Base-by-base conservation (phyloP, 129 eudicot species). In the Pulicaria dysenterica region DNA sequence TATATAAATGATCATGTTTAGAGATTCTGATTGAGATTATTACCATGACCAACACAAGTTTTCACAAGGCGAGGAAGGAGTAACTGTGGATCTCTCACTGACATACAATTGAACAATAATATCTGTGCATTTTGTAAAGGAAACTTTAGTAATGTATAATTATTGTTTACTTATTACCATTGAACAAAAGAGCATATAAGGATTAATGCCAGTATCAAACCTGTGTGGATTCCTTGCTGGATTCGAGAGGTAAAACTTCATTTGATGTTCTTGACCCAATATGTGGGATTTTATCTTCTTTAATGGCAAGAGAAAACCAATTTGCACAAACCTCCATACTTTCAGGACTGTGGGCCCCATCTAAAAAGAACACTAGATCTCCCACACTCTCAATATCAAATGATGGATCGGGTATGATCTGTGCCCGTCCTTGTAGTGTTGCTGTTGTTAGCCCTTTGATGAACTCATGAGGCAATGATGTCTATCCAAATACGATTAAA, bases 281-380 rank as follows among this genome's bases (percentile, higher is more conserved):
- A 69, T 19, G 80, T 49, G 55, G 80, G 34, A 62, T 76, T 54
- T 73, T 17, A 69, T 87, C 91, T 81, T 84, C 88, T 79, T 82
- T 86, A 64, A 87, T 81, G 73, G 93, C 86, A 76, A 72, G 66
- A 70, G 80, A 83, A 80, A 94, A 90, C 99, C 97, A 94, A 61
- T 83, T 83, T 66, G 81, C 99, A 81, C 99, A 94, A 24, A 83
- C 97, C 63, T 88, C 99, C 97, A 94, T 94, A 82, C 97, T 94
- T 80, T 94, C 97, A 56, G 99, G 99, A 76, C 97, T 94, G 70
- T 94, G 99, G 80, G 97, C 99, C 53, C 99, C 99, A 73, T 94
- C 99, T 84, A 94, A 69, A 71, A 86, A 94, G 66, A 94, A 94
- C 70, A 94, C 89, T 48, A 94, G 77, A 63, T 84, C 88, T 64